Conservation (phyloP, 768 basidiomycete genomes). For the Amanita brunnescens region DNA sequence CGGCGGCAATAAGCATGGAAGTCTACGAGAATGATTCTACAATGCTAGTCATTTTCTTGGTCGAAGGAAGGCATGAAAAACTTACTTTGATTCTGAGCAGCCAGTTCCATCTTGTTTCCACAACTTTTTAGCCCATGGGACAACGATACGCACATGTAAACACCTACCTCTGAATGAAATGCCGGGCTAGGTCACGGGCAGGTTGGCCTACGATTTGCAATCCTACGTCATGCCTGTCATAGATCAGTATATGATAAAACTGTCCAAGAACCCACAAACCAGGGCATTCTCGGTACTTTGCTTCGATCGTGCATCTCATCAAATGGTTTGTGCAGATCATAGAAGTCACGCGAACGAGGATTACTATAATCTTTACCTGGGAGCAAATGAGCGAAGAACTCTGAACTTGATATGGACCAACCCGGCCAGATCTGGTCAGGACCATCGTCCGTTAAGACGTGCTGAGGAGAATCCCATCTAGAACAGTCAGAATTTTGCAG, state of each 20-base stretch:
- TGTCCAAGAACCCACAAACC: constrained; percentile 40
- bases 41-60: not conserved
- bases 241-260: not conserved
- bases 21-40: constrained; percentile 82
- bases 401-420: constrained; percentile 16
- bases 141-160: too few relatives aligned
- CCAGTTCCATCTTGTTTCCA: constrained; percentile 73
- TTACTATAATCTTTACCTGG: constrained; percentile 94
- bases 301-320: constrained; percentile 93
- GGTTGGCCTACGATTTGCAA: constrained; percentile 96
- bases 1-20: constrained; percentile 93
- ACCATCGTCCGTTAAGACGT: constrained; percentile 83
- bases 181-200: constrained; percentile 86
- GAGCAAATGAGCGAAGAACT: not conserved
- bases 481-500: constrained; percentile 2
- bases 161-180: constrained; percentile 82
- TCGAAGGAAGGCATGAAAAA: constrained; percentile 9
- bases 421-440: constrained; percentile 82
- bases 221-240: constrained; percentile 85
- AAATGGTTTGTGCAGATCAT: constrained; percentile 77
- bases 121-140: too few relatives aligned
- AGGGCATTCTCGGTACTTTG: constrained; percentile 92
- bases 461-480: constrained; percentile 96
- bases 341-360: constrained; percentile 79
- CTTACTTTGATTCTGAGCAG: constrained; percentile 84